Evolutionary conservation across 805 yeast species (phyloP).

Genomic region (Metschnikowia corniflorae): DNA sequence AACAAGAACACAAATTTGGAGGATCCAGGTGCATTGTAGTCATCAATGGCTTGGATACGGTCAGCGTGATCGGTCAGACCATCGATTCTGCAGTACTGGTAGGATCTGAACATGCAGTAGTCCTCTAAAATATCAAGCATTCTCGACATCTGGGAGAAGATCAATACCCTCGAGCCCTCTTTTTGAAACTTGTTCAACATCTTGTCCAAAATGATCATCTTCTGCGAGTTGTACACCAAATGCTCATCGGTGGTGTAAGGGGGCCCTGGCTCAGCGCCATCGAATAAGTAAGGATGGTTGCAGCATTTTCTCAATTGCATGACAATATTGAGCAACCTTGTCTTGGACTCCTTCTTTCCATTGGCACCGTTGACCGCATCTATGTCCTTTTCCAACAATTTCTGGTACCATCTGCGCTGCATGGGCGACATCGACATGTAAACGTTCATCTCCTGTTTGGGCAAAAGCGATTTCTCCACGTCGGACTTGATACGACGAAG

Average conservation of each 20-base stretch:
- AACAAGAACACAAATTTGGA: slow-evolving; percentile 69
- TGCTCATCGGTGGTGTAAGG: slow-evolving; percentile 86
- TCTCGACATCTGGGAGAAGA: slow-evolving; percentile 82
- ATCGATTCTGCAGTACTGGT: slow-evolving; percentile 73
- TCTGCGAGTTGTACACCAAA: slow-evolving; percentile 67
- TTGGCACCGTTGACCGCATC: slow-evolving; percentile 84
- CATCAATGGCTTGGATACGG: slow-evolving; percentile 72
- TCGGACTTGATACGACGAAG: slow-evolving; percentile 75
- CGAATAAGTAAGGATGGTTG: slow-evolving; percentile 80
- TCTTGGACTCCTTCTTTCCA: slow-evolving; percentile 71
- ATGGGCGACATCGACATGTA: slow-evolving; percentile 74
- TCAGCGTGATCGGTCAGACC: slow-evolving; percentile 81
- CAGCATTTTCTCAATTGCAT: slow-evolving; percentile 86
- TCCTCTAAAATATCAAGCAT: slow-evolving; percentile 78
- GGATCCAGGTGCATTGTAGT: slow-evolving; percentile 70
- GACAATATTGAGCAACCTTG: slow-evolving; percentile 71
- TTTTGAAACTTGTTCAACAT: slow-evolving; percentile 55
- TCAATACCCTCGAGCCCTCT: slow-evolving; percentile 75
- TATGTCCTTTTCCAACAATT: slow-evolving; percentile 71
- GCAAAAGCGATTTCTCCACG: slow-evolving; percentile 74
- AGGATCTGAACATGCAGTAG: slow-evolving; percentile 67
- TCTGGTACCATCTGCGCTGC: slow-evolving; percentile 77
- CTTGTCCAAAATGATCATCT: slow-evolving; percentile 68
- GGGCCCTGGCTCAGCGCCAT: slow-evolving; percentile 89
- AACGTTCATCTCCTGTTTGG: slow-evolving; percentile 70